Evolutionary conservation across 139 green algal genomes (phyloP).

Genomic region (Chlamydomonas eustigma): DNA sequence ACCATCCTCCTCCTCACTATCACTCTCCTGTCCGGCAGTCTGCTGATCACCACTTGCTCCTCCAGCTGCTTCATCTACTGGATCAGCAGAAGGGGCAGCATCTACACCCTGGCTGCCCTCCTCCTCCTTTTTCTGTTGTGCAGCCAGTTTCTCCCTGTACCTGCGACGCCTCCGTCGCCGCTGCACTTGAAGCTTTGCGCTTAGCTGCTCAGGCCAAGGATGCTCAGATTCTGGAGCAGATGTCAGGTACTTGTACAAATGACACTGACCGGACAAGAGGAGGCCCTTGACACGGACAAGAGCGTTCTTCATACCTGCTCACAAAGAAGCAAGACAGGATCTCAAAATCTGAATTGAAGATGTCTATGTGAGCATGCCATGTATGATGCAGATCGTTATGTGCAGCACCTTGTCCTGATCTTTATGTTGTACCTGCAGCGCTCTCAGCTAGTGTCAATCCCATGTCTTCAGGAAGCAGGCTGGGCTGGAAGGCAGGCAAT

Average conservation of each 20-base stretch:
- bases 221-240: background rate
- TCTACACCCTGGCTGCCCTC: background rate
- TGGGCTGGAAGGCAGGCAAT: background rate
- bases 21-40: background rate
- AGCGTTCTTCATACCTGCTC: conserved; percentile 13
- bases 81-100: background rate
- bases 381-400: background rate
- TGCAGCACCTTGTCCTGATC: background rate
- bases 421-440: conserved; percentile 6
- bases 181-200: background rate
- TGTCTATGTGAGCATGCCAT: background rate
- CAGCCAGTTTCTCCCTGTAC: background rate
- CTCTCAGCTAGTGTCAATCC: conserved; percentile 21
- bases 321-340: background rate
- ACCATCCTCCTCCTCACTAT: background rate
- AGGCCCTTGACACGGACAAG: conserved; percentile 13
- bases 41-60: background rate
- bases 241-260: conserved; percentile 32
- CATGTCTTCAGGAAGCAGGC: conserved; percentile 27
- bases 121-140: conserved; percentile 3
- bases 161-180: background rate
- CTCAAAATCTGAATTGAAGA: too few relatives aligned
- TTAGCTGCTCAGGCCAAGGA: conserved; percentile 15
- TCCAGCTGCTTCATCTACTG: background rate
- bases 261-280: conserved; percentile 23